Evolutionary conservation across 768 basidiomycete species (phyloP).

Genomic region (Agaricus blazei): DNA sequence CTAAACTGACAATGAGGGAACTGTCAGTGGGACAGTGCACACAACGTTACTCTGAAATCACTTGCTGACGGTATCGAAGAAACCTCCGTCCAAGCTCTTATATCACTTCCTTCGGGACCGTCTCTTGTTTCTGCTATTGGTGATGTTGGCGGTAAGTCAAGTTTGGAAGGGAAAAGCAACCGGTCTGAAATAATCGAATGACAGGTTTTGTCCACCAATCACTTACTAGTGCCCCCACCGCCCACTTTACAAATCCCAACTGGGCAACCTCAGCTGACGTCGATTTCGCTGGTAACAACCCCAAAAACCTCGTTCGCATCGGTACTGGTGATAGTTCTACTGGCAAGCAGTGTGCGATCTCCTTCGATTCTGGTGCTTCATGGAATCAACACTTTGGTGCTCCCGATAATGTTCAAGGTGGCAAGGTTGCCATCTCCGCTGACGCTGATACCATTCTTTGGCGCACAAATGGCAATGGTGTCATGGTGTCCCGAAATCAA

Average conservation of each 20-base stretch:
- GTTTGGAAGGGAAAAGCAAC: not conserved
- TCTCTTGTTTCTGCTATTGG: slow-evolving; percentile 50
- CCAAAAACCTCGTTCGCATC: slow-evolving; percentile 45
- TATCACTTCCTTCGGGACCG: slow-evolving; percentile 60
- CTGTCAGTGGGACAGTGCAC: slow-evolving; percentile 50
- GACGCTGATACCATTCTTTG: slow-evolving; percentile 55
- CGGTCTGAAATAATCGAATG: not conserved
- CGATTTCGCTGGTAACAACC: slow-evolving; percentile 49
- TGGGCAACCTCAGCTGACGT: slow-evolving; percentile 44
- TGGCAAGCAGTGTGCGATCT: slow-evolving; percentile 54
- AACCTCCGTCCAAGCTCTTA: slow-evolving; percentile 49
- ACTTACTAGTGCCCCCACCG: slow-evolving; percentile 34
- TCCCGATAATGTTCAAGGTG: slow-evolving; percentile 39
- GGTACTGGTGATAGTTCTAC: slow-evolving; percentile 44
- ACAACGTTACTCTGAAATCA: slow-evolving; percentile 54
- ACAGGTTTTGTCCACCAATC: slow-evolving; percentile 45
- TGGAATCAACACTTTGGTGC: slow-evolving; percentile 57
- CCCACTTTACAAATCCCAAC: slow-evolving; percentile 37
- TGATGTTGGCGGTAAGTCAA: slow-evolving; percentile 43
- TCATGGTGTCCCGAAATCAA: slow-evolving; percentile 47
- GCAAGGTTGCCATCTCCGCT: slow-evolving; percentile 45
- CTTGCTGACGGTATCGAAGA: slow-evolving; percentile 66
- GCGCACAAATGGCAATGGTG: slow-evolving; percentile 43
- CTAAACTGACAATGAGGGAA: not conserved
- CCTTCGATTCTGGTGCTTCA: slow-evolving; percentile 46